Evolutionary conservation across 2,329 filamentous ascomycete species (phyloP).

Genomic region (Daldinia sp.): DNA sequence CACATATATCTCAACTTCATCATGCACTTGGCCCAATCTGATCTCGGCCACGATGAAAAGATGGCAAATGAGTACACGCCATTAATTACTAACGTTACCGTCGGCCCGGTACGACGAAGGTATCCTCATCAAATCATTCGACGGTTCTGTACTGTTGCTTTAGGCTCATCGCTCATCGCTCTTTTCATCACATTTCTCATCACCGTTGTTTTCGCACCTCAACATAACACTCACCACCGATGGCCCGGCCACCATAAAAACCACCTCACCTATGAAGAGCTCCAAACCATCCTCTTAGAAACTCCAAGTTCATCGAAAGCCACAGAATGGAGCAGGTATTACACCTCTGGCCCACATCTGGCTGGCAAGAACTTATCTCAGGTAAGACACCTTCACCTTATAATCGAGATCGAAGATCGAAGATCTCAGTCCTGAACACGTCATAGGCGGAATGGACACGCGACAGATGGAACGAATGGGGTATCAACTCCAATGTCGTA

Average conservation of each 20-base stretch:
- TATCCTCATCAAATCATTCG: slow-evolving; percentile 72
- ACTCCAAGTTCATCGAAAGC: slow-evolving; percentile 69
- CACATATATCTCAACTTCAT: neutral
- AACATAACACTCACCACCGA: slow-evolving; percentile 41
- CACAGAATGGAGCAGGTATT: slow-evolving; percentile 81
- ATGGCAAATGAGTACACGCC: slow-evolving; percentile 72
- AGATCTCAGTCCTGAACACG: slow-evolving; percentile 6
- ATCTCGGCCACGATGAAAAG: slow-evolving; percentile 44
- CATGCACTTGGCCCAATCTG: slow-evolving; percentile 29
- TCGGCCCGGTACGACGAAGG: slow-evolving; percentile 64
- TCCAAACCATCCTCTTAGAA: slow-evolving; percentile 68
- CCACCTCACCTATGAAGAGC: slow-evolving; percentile 60
- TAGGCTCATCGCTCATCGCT: slow-evolving; percentile 65
- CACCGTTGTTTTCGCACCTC: slow-evolving; percentile 50
- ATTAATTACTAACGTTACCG: slow-evolving; percentile 72
- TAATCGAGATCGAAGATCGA: neutral
- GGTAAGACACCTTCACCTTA: slow-evolving; percentile 51
- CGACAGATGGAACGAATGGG: slow-evolving; percentile 78
- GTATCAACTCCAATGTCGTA: slow-evolving; percentile 72
- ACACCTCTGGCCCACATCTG: slow-evolving; percentile 80
- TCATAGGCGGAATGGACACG: slow-evolving; percentile 77
- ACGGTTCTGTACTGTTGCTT: slow-evolving; percentile 73
- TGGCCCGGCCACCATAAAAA: slow-evolving; percentile 50
- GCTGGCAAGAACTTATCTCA: slow-evolving; percentile 83
- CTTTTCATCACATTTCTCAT: slow-evolving; percentile 64